Evolutionary conservation across 371 early-diverging fungal genomes (phyloP), one percentile per base, ranked within the genome.

Genomic region (Homolaphlyctis polyrhiza): DNA sequence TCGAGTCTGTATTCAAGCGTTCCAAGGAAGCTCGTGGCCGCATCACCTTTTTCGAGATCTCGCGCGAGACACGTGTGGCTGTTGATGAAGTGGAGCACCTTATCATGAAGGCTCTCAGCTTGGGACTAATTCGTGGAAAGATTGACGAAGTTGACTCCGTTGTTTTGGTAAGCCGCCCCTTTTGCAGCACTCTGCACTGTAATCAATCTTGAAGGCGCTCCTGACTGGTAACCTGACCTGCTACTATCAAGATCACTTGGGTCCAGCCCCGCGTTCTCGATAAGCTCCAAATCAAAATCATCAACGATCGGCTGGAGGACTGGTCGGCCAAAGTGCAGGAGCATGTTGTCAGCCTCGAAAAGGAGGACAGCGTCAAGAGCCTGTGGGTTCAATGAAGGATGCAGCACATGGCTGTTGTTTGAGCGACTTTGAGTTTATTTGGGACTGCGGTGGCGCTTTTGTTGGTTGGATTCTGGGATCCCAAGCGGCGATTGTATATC

Each of bases 251-350:
- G 77, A 86, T 97, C 48, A 84, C 92, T 50, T 97, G 97, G 97
- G 97, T 98, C 18, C 95, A 96, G 76, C 96, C 97, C 16, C 91
- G 98, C 64, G 95, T 95, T 2, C 76, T 98, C 65, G 95, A 93
- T 75, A 86, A 80, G 77, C 79, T 80, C 21, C 97, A 97, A 77
- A 92, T 98, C 58, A 57, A 51, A 32, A 71, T 65, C 25, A 70
- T 89, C 61, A 66, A 66, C 16, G 77, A 81, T 29, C 64, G 80
- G 25, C 70, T 88, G 35, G 70, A 64, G 4, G 81, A 74, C 62
- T 88, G 89, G 89, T 66, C 75, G 39, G 60, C 36, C 18, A 79
- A 72, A 23, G 86, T 88, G 49, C 63, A 71, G 66, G 69, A 76
- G 47, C 74, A 75, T 32, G 78, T 77, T 14, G 23, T 64, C 14